Conservation (phyloP, 1,284 basidiomycete genomes). For the Fomitopsis palustris region DNA sequence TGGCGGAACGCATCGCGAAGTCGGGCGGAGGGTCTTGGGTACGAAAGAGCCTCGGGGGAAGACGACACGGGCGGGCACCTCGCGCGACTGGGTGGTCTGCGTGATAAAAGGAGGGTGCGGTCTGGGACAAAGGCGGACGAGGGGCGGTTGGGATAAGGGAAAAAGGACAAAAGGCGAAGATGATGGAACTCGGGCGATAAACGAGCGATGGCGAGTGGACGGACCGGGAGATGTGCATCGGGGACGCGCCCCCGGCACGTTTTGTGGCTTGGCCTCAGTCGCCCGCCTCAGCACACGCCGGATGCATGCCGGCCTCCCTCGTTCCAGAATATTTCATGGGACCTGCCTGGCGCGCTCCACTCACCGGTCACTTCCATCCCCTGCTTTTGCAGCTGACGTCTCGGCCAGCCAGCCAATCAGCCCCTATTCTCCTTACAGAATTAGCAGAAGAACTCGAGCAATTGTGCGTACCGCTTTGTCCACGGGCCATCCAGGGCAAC, state of each 20-base stretch:
- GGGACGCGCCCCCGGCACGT: background rate
- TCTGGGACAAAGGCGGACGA: background rate
- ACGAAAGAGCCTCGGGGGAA: background rate
- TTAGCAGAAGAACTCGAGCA: no score
- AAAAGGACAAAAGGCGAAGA: background rate
- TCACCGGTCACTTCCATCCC: background rate
- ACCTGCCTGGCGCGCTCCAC: background rate
- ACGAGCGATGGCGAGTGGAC: background rate
- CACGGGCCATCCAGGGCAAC: no score
- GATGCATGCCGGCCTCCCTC: background rate
- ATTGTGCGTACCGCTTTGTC: no score
- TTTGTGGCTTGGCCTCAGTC: background rate
- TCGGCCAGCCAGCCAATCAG: no score
- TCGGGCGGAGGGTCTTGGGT: background rate
- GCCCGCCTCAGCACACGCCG: background rate
- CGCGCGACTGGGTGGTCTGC: background rate
- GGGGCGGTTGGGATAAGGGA: no score
- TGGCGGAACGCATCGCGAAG: constrained; percentile 10
- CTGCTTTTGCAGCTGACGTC: no score
- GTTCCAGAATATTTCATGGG: background rate
- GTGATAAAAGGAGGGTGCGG: background rate
- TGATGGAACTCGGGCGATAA: background rate
- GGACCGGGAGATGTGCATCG: no score
- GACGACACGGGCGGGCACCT: background rate
- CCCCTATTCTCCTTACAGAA: no score